These are phyloP conservation scores for Biscogniauxia sp. DNA, from an alignment of 2,329 filamentous ascomycete genomes.

Conservation along the genomic window DNA sequence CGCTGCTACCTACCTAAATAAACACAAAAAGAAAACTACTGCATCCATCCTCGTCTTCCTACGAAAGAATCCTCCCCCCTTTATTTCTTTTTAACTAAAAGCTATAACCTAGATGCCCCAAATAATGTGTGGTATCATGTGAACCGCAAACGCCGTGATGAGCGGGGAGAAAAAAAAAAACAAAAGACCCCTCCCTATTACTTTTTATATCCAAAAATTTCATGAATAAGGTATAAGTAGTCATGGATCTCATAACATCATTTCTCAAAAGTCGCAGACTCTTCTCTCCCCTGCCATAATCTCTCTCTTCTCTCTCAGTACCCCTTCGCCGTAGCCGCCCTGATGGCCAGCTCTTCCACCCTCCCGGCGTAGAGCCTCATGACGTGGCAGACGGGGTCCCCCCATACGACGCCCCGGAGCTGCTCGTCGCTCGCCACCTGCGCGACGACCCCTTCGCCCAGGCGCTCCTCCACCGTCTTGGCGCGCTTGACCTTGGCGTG, in stretches of 20 bases:
- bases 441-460: slow-evolving; percentile 64
- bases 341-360: slow-evolving; percentile 69
- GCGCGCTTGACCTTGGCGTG: slow-evolving; percentile 38
- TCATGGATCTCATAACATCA: slow-evolving; percentile 1
- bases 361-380: slow-evolving; percentile 76
- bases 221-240: no score
- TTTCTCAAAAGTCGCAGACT: neutral
- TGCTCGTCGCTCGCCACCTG: slow-evolving; percentile 66
- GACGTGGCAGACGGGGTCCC: slow-evolving; percentile 75
- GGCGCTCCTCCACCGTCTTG: slow-evolving; percentile 48
- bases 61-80: no score
- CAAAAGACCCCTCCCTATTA: neutral
- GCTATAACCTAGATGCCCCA: neutral
- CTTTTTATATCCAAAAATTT: neutral
- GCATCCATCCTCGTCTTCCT: neutral
- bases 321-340: slow-evolving; percentile 55
- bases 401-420: slow-evolving; percentile 71
- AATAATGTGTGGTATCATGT: neutral
- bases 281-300: no score
- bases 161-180: neutral
- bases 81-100: no score
- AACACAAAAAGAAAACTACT: no score
- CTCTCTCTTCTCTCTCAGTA: slow-evolving; percentile 10
- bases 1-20: neutral
- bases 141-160: neutral